These are phyloP conservation scores for Rehmannia glutinosa DNA, from an alignment of 257 asterid genomes.

Conservation along the genomic window DNA sequence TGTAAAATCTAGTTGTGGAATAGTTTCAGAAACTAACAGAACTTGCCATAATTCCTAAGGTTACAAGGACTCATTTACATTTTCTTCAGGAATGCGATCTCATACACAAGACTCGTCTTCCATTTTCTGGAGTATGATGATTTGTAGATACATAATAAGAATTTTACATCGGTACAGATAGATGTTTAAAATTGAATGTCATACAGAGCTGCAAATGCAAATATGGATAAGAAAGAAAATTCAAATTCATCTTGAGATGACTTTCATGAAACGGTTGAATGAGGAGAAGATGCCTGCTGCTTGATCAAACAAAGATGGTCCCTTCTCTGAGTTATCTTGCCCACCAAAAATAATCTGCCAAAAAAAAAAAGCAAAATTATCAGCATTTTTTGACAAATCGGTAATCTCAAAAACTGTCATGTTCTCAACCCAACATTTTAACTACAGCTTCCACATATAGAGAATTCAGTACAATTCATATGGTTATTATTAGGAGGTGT, in stretches of 20 bases:
- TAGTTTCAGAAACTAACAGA: not conserved
- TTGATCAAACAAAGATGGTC: constrained; percentile 65
- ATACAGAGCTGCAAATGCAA: not conserved
- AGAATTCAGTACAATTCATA: too few relatives aligned
- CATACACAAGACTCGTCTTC: too few relatives aligned
- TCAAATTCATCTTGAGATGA: constrained; percentile 59
- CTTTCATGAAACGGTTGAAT: constrained; percentile 77
- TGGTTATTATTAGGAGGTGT: too few relatives aligned
- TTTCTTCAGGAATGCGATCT: too few relatives aligned
- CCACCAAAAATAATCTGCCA: constrained; percentile 72
- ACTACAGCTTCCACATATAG: not conserved
- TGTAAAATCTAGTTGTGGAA: not conserved
- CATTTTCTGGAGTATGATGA: not conserved
- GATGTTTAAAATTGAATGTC: not conserved
- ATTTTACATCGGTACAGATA: not conserved
- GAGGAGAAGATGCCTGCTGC: constrained; percentile 84
- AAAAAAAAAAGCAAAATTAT: not conserved
- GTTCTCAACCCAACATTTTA: not conserved
- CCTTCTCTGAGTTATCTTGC: constrained; percentile 44
- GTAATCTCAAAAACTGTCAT: not conserved
- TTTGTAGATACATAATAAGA: not conserved
- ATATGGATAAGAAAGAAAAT: not conserved
- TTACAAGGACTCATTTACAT: not conserved
- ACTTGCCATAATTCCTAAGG: not conserved
- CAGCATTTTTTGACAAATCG: too few relatives aligned